phyloP scores from a whole-genome alignment of 164 flowering plant species.

The Kalanchoe fedtschenkoi region DNA sequence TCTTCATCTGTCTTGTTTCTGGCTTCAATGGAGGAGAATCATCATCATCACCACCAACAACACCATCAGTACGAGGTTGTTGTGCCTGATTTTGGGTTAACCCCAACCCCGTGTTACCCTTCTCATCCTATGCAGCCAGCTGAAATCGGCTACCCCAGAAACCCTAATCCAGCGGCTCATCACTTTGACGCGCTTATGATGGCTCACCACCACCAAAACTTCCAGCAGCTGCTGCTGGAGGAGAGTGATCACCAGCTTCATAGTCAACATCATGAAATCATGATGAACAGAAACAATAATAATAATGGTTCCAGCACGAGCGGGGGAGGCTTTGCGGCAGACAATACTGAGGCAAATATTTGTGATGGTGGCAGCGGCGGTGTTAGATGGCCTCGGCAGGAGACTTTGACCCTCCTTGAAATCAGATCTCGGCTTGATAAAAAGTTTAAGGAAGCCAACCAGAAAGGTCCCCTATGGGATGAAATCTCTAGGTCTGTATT shows the following conservation, averaged over 20 bases:
- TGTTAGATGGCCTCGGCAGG: conserved; percentile 96
- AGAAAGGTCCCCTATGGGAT: conserved; percentile 96
- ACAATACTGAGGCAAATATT: conserved; percentile 16
- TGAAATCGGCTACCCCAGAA: background rate
- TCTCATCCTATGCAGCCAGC: background rate
- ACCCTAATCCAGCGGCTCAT: conserved; percentile 1
- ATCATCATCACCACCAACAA: too few species aligned
- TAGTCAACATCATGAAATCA: background rate
- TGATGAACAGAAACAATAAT: background rate
- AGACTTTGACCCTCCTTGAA: conserved; percentile 82
- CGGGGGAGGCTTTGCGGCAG: conserved; percentile 24
- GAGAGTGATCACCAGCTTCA: background rate
- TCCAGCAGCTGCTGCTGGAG: background rate
- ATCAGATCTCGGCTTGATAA: conserved; percentile 80
- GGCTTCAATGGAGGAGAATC: background rate
- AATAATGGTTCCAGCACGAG: background rate
- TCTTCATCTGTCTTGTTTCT: too few species aligned
- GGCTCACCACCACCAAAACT: conserved; percentile 4
- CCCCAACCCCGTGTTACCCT: background rate
- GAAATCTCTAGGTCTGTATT: conserved; percentile 91
- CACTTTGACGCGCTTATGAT: conserved; percentile 1
- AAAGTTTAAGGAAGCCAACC: conserved; percentile 91
- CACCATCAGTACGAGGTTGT: background rate
- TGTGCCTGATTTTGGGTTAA: background rate
- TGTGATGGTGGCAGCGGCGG: conserved; percentile 33